phyloP scores from a whole-genome alignment of 192 early-diverging fungal species.

The Lunasporangiospora selenospora region DNA sequence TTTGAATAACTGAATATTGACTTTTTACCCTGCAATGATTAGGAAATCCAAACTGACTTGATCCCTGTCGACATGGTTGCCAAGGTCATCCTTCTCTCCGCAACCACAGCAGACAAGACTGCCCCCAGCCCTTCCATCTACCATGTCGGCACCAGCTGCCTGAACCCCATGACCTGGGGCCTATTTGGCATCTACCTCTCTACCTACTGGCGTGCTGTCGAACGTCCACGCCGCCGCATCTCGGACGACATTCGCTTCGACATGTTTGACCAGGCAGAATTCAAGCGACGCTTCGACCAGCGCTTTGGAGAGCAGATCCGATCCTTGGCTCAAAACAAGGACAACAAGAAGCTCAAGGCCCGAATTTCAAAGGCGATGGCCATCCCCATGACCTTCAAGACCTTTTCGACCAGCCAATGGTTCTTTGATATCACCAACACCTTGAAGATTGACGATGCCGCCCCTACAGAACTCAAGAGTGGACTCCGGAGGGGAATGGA shows the following conservation, averaged over 20 bases:
- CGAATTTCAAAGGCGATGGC: constrained; percentile 42
- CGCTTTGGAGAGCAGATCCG: constrained; percentile 43
- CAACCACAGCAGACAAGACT: constrained; percentile 24
- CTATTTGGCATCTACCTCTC: constrained; percentile 21
- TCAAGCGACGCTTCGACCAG: constrained; percentile 32
- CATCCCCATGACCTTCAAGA: constrained; percentile 37
- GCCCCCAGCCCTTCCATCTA: constrained; percentile 16
- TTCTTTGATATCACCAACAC: constrained; percentile 43
- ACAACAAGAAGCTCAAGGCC: constrained; percentile 21
- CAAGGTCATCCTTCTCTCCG: constrained; percentile 37
- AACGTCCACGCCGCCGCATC: constrained; percentile 21
- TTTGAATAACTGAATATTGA: too few species aligned
- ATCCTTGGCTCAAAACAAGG: constrained; percentile 20
- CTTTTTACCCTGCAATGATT: too few species aligned
- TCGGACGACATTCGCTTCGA: constrained; percentile 41
- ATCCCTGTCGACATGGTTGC: constrained; percentile 42
- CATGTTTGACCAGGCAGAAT: constrained; percentile 16
- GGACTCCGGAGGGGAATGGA: constrained; percentile 33
- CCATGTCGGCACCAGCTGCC: constrained; percentile 27
- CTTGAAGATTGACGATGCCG: constrained; percentile 25
- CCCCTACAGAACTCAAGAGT: constrained; percentile 28
- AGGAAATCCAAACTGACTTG: too few species aligned
- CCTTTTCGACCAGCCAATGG: constrained; percentile 25
- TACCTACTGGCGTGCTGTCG: constrained; percentile 31
- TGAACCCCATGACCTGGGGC: constrained; percentile 43